Evolutionary conservation across 2,329 filamentous ascomycete species (phyloP), one percentile per base, ranked within the genome.

Genomic region (Neonectria hederae): DNA sequence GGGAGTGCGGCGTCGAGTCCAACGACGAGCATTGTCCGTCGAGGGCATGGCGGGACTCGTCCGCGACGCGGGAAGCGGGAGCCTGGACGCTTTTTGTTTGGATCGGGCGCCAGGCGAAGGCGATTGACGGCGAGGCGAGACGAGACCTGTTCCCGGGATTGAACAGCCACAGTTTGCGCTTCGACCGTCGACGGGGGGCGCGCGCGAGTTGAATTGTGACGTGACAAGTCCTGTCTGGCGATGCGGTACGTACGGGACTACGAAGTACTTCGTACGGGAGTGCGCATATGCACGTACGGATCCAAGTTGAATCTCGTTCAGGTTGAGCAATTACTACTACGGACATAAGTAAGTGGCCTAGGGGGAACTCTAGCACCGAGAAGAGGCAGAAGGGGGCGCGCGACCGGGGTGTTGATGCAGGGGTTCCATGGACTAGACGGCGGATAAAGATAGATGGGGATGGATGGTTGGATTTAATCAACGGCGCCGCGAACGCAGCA

Each of bases 21-120:
- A 65, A 38, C 64, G 69, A 67, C 68, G 69, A 65, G 62, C 68
- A 73, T 71, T 74, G 72, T 74, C 71, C 59, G 63, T 67, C 65
- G 69, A 71, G 55, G 68, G 59, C 71, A 73, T 69, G 54, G 56
- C 49, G 54, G 58, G 51, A 60, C 51, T 59, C 59, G 65, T 57
- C 53, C 59, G 64, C 61, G 54, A 65, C 65, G 63, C 38, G 38
- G 38, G 38, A 38, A 21, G 62, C 49, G 57, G 58, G 63, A 61
- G 40, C 55, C 49, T 30, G 59, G 61, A 67, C 58, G 67, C 60
- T 67, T 72, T 71, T 69, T 68, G 62, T 66, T 62, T 65, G 58
- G 66, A 63, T 61, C 65, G 65, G 54, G 59, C 57, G 53, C 65
- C 69, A 66, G 62, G 46, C 63, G 21, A 35, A 56, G 38, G 43